Evolutionary conservation across 495 filamentous ascomycete species (phyloP).

Genomic region (Symbiotaphrina buchneri): DNA sequence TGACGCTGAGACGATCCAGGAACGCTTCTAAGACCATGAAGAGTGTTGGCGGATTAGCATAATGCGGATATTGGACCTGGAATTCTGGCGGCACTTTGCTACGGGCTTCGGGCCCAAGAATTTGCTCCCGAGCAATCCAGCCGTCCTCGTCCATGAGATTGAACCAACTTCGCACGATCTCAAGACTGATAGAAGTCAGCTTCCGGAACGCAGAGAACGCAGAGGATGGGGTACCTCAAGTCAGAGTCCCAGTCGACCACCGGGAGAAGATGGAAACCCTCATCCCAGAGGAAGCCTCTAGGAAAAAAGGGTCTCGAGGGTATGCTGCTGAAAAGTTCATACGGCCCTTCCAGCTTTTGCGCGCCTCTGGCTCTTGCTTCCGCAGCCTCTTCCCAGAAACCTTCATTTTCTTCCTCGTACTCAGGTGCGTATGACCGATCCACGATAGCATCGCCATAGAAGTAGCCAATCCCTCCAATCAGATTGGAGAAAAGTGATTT

Average conservation of each 20-base stretch:
- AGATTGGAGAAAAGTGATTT: slow-evolving; percentile 87
- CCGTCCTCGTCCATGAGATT: slow-evolving; percentile 90
- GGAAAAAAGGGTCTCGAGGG: slow-evolving; percentile 94
- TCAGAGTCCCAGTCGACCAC: slow-evolving; percentile 87
- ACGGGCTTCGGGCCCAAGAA: slow-evolving; percentile 78
- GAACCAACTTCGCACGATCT: slow-evolving; percentile 91
- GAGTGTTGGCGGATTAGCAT: slow-evolving; percentile 93
- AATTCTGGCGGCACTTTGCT: slow-evolving; percentile 94
- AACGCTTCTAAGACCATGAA: slow-evolving; percentile 74
- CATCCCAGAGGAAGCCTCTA: slow-evolving; percentile 91
- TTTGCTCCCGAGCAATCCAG: slow-evolving; percentile 95
- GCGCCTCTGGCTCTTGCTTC: slow-evolving; percentile 43
- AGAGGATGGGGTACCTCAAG: slow-evolving; percentile 32
- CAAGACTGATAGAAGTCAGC: slow-evolving; percentile 26
- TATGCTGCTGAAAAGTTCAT: slow-evolving; percentile 79
- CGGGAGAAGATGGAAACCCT: slow-evolving; percentile 88
- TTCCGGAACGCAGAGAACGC: not conserved
- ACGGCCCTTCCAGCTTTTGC: slow-evolving; percentile 56
- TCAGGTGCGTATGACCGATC: slow-evolving; percentile 78
- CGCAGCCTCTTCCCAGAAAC: slow-evolving; percentile 84
- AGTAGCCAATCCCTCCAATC: slow-evolving; percentile 86
- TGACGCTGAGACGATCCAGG: slow-evolving; percentile 39
- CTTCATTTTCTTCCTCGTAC: slow-evolving; percentile 91
- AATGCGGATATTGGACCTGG: slow-evolving; percentile 90
- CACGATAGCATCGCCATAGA: slow-evolving; percentile 66